Percentiles rank a stretch among this genome's conserved stretches.
These are phyloP conservation scores for Capsicum chinense DNA, from an alignment of 257 asterid genomes.

Conservation along the genomic window DNA sequence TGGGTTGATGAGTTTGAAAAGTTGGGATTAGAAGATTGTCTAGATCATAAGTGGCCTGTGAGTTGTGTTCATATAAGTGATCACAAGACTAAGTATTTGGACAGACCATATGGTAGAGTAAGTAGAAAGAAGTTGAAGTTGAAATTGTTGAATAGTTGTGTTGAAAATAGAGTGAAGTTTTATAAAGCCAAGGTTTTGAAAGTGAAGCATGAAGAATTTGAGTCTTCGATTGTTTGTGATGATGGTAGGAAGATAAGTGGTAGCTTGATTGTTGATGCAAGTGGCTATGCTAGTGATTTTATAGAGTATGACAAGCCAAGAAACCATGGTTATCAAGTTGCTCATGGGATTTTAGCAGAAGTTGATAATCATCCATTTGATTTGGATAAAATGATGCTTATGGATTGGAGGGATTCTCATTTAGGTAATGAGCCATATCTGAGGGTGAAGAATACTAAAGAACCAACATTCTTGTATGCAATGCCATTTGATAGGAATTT, in stretches of 20 bases:
- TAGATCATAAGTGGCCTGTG: slow-evolving; percentile 81
- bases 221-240: slow-evolving; percentile 68
- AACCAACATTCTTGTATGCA: slow-evolving; percentile 79
- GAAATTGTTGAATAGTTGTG: slow-evolving; percentile 63
- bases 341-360: slow-evolving; percentile 88
- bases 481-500: slow-evolving; percentile 84
- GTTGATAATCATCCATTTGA: slow-evolving; percentile 85
- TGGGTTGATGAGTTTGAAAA: slow-evolving; percentile 91
- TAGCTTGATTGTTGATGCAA: slow-evolving; percentile 80
- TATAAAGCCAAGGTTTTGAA: slow-evolving; percentile 67
- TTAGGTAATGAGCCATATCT: slow-evolving; percentile 81
- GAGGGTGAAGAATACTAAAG: slow-evolving; percentile 50
- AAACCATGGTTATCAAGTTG: slow-evolving; percentile 78
- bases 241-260: slow-evolving; percentile 72
- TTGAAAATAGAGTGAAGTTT: slow-evolving; percentile 61
- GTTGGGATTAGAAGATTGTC: slow-evolving; percentile 68
- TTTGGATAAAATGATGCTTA: slow-evolving; percentile 84
- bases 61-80: slow-evolving; percentile 63
- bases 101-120: slow-evolving; percentile 78
- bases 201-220: slow-evolving; percentile 72
- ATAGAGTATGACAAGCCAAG: slow-evolving; percentile 73
- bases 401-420: slow-evolving; percentile 99
- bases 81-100: slow-evolving; percentile 64
- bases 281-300: slow-evolving; percentile 72
- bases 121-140: slow-evolving; percentile 61